Evolutionary conservation across 148 eudicot species (phyloP).

Genomic region (Arbutus unedo): DNA sequence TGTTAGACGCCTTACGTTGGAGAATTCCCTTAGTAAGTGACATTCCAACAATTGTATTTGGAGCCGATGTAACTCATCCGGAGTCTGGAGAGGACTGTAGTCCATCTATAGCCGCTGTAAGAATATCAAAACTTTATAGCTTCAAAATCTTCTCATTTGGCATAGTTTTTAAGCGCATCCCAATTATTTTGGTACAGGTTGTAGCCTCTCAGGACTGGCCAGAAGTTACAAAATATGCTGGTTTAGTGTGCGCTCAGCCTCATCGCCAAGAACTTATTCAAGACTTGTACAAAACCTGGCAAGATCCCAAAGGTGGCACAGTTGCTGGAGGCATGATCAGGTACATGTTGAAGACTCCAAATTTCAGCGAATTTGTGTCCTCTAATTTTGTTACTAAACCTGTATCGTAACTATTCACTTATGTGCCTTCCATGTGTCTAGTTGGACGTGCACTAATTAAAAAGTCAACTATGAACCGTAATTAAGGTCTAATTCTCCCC

Average conservation of each 20-base stretch:
- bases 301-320: constrained; percentile 69
- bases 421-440: neutral
- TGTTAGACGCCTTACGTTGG: constrained; percentile 64
- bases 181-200: constrained; percentile 42
- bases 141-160: neutral
- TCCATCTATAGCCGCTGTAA: constrained; percentile 93
- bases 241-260: constrained; percentile 85
- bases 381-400: neutral
- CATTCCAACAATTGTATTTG: constrained; percentile 84
- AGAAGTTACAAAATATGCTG: constrained; percentile 86
- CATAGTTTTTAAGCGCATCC: neutral
- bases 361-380: neutral
- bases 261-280: constrained; percentile 92
- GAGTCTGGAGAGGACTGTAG: constrained; percentile 84
- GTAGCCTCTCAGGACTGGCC: constrained; percentile 98
- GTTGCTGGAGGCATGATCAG: constrained; percentile 82
- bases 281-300: constrained; percentile 75
- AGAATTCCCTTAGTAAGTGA: constrained; percentile 84
- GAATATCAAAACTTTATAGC: constrained; percentile 1
- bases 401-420: neutral
- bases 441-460: neutral
- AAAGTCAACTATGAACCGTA: neutral
- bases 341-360: constrained; percentile 24
- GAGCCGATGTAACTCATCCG: constrained; percentile 96
- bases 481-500: neutral